Evolutionary conservation across 2,329 filamentous ascomycete species (phyloP).

Genomic region (Blastomyces percursus): DNA sequence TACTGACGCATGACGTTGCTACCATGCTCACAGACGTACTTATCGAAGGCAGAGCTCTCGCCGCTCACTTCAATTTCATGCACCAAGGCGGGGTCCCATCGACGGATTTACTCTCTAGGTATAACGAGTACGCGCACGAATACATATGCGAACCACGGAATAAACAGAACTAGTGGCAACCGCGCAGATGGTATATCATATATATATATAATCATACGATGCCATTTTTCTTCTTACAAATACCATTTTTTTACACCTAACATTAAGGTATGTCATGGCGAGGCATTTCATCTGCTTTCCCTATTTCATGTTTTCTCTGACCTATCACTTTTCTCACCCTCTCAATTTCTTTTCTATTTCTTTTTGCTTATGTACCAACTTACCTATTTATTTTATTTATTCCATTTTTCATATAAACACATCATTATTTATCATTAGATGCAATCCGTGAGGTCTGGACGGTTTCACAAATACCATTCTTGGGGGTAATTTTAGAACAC

Average conservation of each 20-base stretch:
- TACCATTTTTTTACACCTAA: neutral
- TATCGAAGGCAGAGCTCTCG: neutral
- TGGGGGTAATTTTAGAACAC: too few relatives aligned
- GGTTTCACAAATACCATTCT: too few relatives aligned
- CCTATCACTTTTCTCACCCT: too few relatives aligned
- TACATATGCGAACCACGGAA: conserved; percentile 33
- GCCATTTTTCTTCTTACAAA: neutral
- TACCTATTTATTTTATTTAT: too few relatives aligned
- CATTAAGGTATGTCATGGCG: too few relatives aligned
- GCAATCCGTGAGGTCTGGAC: too few relatives aligned
- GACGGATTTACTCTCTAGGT: conserved; percentile 46
- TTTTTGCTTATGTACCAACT: too few relatives aligned
- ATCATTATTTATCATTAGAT: too few relatives aligned
- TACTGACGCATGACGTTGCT: neutral
- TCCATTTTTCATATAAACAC: too few relatives aligned
- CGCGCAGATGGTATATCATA: neutral
- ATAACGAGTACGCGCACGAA: conserved; percentile 44
- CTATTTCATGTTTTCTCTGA: too few relatives aligned
- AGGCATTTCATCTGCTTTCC: too few relatives aligned
- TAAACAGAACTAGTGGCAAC: neutral
- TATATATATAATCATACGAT: neutral
- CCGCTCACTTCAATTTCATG: conserved; percentile 2
- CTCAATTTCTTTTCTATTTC: too few relatives aligned
- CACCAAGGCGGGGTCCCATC: neutral
- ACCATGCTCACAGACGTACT: neutral